Base-by-base conservation (phyloP, 441 rosid genomes). In the Eruca vesicaria region DNA sequence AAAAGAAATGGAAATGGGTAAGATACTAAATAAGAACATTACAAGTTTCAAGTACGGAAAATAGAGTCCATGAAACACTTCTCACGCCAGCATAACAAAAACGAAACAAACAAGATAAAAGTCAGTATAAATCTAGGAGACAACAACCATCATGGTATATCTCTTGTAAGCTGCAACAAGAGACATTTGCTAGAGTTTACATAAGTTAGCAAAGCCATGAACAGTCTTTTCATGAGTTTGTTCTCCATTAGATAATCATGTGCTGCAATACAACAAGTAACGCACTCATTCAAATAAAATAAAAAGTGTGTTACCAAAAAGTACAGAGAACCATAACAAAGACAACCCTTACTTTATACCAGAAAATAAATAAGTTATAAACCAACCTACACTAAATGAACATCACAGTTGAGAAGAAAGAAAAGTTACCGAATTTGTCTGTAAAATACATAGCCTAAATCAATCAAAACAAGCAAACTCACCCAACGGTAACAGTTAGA, bases 401-500 rank as follows among this genome's bases (percentile, higher is more conserved):
- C 45, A 36, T 2, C 55, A 48, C 9, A 48, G 21, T 6, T 5
- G 55, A 48, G 55, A 48, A 48, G 10, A 48, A 45, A 45, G 10
- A 8, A 8, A 8, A 8, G 3, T 12, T 38, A 52, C 26, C 18
- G 20, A 4, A 53, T 20, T 20, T 12, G 3, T 9, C 26, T 21
- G 6, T 21, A 10, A 4, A 38, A 21, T 19, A 66, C 50, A 66
- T 8, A 66, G 23, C 14, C 32, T 4, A 66, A 58, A 29, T 9
- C 63, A 63, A 53, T 33, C 23, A 68, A 50, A 33, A 19, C 66
- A 60, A 28, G 60, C 19, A 78, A 78, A 68, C 86, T 62, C 84
- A 92, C 97, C 97, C 74, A 86, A 33, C 59, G 56, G 82, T 26
- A 78, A 52, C 80, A 76, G 84, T 67, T 78, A 81, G 72, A 68